Conservation (phyloP, 768 basidiomycete genomes). For the Rhizopogon salebrosus region DNA sequence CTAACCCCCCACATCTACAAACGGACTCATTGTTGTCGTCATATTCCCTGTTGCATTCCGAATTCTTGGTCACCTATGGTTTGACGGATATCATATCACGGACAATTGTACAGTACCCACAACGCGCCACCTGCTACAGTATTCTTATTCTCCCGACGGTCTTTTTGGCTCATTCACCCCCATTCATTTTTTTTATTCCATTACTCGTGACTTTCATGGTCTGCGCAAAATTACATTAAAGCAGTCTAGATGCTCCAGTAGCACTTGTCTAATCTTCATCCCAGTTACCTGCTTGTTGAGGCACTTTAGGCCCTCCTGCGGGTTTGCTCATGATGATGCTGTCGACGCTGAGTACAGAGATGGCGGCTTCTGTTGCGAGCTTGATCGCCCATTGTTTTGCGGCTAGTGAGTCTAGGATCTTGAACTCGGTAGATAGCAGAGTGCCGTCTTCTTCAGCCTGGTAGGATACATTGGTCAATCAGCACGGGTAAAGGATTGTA, state of each 20-base stretch:
- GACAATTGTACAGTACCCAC: conserved; percentile 24
- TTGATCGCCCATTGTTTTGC: conserved; percentile 88
- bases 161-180: conserved; percentile 7
- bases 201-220: conserved; percentile 17
- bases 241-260: conserved; percentile 10
- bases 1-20: conserved; percentile 6
- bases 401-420: conserved; percentile 83
- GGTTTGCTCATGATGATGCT: conserved; percentile 97
- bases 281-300: conserved; percentile 85
- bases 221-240: conserved; percentile 22
- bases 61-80: conserved; percentile 1
- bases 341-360: conserved; percentile 90
- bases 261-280: conserved; percentile 56
- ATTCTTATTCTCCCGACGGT: background rate
- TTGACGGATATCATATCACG: conserved; percentile 25
- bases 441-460: conserved; percentile 81
- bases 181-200: conserved; percentile 3
- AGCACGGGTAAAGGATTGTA: background rate
- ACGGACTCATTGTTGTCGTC: conserved; percentile 20
- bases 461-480: conserved; percentile 1
- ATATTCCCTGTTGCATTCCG: conserved; percentile 9
- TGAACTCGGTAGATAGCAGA: conserved; percentile 50
- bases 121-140: conserved; percentile 9
- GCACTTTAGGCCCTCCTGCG: conserved; percentile 32
- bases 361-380: conserved; percentile 88